phyloP scores from a whole-genome alignment of 805 yeast species.

The Tetrapisispora fleetii region DNA sequence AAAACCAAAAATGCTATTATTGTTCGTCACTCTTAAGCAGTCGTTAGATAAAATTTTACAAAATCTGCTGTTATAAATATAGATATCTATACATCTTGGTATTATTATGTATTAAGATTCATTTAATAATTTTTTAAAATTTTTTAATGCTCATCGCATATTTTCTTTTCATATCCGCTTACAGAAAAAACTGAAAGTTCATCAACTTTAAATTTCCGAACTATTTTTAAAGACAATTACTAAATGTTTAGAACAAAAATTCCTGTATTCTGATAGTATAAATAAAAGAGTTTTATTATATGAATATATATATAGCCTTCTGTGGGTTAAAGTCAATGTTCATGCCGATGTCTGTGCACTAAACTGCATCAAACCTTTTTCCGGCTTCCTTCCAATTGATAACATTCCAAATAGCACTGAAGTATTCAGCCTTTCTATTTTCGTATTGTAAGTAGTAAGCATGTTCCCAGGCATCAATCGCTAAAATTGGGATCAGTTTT shows the following conservation, averaged over 20 bases:
- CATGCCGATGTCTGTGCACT: neutral
- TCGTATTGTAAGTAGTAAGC: slow-evolving; percentile 91
- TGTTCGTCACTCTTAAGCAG: no score
- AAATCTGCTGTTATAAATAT: no score
- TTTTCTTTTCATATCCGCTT: neutral
- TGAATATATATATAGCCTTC: neutral
- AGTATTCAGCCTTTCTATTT: slow-evolving; percentile 84
- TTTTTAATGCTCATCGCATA: neutral
- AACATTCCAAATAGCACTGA: slow-evolving; percentile 90
- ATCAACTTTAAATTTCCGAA: no score
- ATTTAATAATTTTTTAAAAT: neutral
- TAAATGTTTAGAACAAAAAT: no score
- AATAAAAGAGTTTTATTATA: no score
- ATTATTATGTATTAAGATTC: neutral
- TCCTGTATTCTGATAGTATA: neutral
- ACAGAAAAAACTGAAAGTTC: neutral
- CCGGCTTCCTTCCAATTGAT: slow-evolving; percentile 91
- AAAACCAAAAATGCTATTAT: no score
- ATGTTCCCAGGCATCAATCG: slow-evolving; percentile 95
- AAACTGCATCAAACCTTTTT: slow-evolving; percentile 42
- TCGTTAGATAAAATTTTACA: no score
- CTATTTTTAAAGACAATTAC: no score
- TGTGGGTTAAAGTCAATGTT: no score
- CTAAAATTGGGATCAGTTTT: slow-evolving; percentile 60
- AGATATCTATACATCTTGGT: neutral